Percentiles rank a stretch among this genome's conserved stretches.
phyloP scores from a whole-genome alignment of 139 green algal genomes.

The Medakamo hakoo region DNA sequence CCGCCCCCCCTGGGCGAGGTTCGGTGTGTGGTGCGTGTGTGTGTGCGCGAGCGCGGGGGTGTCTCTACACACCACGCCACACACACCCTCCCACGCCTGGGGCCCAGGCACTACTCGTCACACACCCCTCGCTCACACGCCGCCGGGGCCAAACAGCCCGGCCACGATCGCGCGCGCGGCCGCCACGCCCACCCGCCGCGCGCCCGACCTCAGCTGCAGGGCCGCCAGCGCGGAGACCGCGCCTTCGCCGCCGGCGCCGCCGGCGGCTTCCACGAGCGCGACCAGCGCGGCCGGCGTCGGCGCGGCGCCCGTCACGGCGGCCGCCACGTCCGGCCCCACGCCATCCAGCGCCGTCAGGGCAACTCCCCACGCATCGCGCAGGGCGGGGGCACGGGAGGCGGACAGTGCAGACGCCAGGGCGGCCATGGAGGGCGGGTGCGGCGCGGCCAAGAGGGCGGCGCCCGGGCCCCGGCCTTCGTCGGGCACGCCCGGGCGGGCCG shows the following conservation, averaged over 20 bases:
- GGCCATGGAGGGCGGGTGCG: background rate
- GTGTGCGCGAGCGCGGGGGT: too few relatives aligned
- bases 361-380: background rate
- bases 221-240: background rate
- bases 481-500: too few relatives aligned
- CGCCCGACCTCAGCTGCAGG: background rate
- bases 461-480: background rate
- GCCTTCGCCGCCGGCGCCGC: background rate
- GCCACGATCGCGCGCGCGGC: slow-evolving; percentile 1
- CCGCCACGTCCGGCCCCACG: background rate
- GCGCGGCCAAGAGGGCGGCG: background rate
- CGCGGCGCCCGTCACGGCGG: background rate
- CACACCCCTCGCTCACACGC: background rate
- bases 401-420: too few relatives aligned
- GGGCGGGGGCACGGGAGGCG: too few relatives aligned
- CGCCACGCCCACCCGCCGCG: background rate
- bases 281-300: background rate
- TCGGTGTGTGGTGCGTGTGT: too few relatives aligned
- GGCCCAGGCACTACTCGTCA: too few relatives aligned
- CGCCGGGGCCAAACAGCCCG: too few relatives aligned
- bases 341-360: background rate
- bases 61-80: too few relatives aligned
- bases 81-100: too few relatives aligned
- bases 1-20: too few relatives aligned
- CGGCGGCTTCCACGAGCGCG: background rate